Conservation (phyloP, 345 rosid species). For the Corchorus olitorius region DNA sequence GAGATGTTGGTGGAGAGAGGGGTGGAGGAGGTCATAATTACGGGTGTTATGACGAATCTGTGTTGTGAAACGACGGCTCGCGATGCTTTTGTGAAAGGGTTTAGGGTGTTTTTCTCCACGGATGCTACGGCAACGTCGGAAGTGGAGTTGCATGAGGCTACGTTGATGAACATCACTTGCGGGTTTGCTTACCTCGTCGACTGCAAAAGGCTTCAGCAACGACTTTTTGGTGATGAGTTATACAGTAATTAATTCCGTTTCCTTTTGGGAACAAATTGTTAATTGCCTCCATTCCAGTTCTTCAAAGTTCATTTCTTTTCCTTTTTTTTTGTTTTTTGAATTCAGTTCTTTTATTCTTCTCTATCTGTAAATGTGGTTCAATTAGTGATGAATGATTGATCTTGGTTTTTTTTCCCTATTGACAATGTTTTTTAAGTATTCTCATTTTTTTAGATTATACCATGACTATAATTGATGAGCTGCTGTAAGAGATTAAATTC, state of each 20-base stretch:
- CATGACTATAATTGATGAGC: too few relatives aligned
- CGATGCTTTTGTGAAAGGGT: conserved; percentile 71
- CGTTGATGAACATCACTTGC: conserved; percentile 64
- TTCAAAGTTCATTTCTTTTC: too few relatives aligned
- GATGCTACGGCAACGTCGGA: conserved; percentile 71
- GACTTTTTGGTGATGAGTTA: neutral
- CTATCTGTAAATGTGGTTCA: too few relatives aligned
- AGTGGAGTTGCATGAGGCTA: conserved; percentile 60
- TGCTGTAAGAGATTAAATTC: too few relatives aligned
- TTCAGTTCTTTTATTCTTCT: too few relatives aligned
- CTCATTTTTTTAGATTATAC: too few relatives aligned
- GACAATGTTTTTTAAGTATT: too few relatives aligned
- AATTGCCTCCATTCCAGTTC: too few relatives aligned
- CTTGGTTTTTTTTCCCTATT: too few relatives aligned
- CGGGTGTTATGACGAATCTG: conserved; percentile 74
- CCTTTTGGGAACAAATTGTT: neutral
- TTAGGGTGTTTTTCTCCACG: conserved; percentile 73
- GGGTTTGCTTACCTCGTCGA: conserved; percentile 83
- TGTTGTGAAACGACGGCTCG: conserved; percentile 95
- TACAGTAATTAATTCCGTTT: neutral
- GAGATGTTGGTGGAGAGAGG: conserved; percentile 56
- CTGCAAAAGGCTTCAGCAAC: conserved; percentile 32
- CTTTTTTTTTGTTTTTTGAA: too few relatives aligned
- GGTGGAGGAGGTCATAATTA: conserved; percentile 70
- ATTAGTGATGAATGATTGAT: too few relatives aligned